Base-by-base conservation (phyloP, 371 early-diverging fungal species). In the Actinomucor elegans region DNA sequence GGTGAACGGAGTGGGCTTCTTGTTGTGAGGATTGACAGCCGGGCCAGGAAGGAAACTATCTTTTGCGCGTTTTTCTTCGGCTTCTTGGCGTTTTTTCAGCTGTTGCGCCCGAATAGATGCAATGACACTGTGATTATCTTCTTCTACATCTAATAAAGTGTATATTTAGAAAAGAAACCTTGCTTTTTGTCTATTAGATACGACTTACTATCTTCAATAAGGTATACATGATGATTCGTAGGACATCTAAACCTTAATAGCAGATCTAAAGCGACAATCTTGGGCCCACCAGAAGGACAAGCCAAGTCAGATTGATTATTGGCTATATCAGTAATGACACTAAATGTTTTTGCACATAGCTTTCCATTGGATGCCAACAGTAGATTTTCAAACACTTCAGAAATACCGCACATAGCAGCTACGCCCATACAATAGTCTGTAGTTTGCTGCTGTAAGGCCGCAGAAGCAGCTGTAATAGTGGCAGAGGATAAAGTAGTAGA, bases 211-310 rank as follows among this genome's bases (percentile, higher is more conserved):
- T 77, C 68, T 28, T 57, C 57, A 20, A 61, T 61, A 20, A 73
- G 47, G 35, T 73, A 83, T 17, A 86, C 62, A 20, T 81, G 67
- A 45, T 86, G 84, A 35, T 86, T 81, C 41, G 79, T 67, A 48
- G 77, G 71, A 45, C 81, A 82, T 26, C 84, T 69, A 18, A 86
- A 69, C 7, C 83, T 69, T 8, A 83, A 60, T 27, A 84, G 44
- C 21, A 81, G 59, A 43, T 83, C 83, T 33, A 86, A 59, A 15
- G 82, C 76, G 15, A 79, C 68, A 45, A 86, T 58, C 46, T 80
- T 74, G 40, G 75, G 73, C 8, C 74, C 79, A 49, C 73, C 77
- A 36, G 65, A 80, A 49, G 77, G 62, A 49, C 73, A 71, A 5
- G 54, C 33, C 14, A 69, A 23, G 52, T 67, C 77, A 26, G 66